Evolutionary conservation across 495 filamentous ascomycete species (phyloP), one percentile per base, ranked within the genome.

Genomic region (Aspergillus indologenus): DNA sequence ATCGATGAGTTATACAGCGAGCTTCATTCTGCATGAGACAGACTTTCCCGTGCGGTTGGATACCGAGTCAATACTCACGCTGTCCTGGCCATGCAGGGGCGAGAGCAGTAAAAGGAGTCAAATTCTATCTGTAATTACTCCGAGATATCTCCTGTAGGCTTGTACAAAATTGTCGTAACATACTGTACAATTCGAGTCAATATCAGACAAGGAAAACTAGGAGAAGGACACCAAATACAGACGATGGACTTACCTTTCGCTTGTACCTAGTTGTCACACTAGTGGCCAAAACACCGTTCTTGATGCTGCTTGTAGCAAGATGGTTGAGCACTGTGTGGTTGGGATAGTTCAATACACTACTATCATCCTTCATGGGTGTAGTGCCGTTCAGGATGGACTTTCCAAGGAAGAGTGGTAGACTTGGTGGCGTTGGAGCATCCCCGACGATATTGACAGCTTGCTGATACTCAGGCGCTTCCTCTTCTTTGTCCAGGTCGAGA

Each of bases 271-370:
- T 98, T 17, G 94, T 98, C 18, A 91, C 94, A 68, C 91, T 96
- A 3, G 96, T 94, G n/a, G 95, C 94, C 59, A 98, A 81, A 24
- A 98, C 89, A 55, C 90, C 89, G 58, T 96, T 90, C 74, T 96
- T 97, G 72, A 98, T 98, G 72, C 92, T 96, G 78, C 92, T 96
- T 4, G 94, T 98, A n/a, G 93, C 93, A 48, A 98, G 77, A 71
- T 98, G 94, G 63, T 98, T 98, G 62, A 98, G 75, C 23, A 98
- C 91, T 2, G 94, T 96, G 62, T 98, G 94, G 64, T 98, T 98
- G 15, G 94, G 94, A 78, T 96, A 92, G 53, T 87, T 92, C 43
- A 98, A 74, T 45, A 98, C 95, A 75, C 92, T 96, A 71, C 90
- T 95, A 69, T 98, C 94, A 73, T 98, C 94, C 75, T 97, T 98